Percentiles rank a stretch among this genome's conserved stretches.
Evolutionary conservation across 2,329 filamentous ascomycete genomes (phyloP).

Genomic region (Xylaria digitata): DNA sequence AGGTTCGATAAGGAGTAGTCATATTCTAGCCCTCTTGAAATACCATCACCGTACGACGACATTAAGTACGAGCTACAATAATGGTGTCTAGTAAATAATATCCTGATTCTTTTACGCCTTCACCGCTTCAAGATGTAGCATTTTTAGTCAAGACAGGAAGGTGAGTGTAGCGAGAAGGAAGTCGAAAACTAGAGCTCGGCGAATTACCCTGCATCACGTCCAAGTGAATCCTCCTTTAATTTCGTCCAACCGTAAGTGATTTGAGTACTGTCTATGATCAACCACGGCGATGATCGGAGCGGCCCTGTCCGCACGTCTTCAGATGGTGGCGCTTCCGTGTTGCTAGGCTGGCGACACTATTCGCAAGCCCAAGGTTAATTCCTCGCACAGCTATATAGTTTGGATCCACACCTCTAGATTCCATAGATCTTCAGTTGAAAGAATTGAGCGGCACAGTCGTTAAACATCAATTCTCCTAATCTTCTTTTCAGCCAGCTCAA

Average conservation of each 20-base stretch:
- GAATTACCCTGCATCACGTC: slow-evolving; percentile 1
- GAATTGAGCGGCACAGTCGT: neutral
- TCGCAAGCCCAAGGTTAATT: neutral
- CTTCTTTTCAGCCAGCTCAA: neutral
- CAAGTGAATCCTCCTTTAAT: neutral
- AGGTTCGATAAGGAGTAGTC: neutral
- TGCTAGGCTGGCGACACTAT: neutral
- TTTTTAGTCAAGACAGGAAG: slow-evolving; percentile 20
- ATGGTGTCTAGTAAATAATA: neutral
- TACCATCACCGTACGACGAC: neutral
- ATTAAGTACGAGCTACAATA: neutral
- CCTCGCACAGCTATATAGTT: slow-evolving; percentile 8
- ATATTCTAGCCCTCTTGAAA: neutral
- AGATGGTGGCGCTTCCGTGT: neutral
- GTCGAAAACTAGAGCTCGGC: neutral
- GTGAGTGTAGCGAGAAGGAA: neutral
- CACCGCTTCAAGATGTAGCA: slow-evolving; percentile 23
- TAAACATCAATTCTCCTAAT: neutral
- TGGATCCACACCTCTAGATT: neutral
- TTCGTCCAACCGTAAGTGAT: neutral
- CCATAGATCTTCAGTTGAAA: too few species aligned
- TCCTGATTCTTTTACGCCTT: slow-evolving; percentile 5
- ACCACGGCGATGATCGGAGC: neutral
- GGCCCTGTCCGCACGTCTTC: neutral
- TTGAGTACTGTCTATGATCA: neutral